phyloP scores from a whole-genome alignment of 345 rosid species.

The Syzygium oleosum region DNA sequence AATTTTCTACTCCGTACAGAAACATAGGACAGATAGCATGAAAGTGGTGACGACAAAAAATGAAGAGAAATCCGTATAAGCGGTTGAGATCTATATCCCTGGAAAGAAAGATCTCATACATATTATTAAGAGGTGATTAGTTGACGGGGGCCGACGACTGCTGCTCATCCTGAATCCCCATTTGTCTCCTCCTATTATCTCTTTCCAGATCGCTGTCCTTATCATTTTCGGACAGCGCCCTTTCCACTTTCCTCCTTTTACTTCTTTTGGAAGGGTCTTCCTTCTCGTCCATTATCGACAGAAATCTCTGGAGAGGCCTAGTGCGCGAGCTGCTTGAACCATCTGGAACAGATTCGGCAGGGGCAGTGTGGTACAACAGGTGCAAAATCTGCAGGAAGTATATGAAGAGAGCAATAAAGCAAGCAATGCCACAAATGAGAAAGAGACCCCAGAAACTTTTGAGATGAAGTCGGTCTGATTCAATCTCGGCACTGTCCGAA shows the following conservation, averaged over 20 bases:
- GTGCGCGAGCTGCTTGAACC: conserved; percentile 17
- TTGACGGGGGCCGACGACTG: background rate
- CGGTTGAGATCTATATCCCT: background rate
- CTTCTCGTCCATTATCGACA: conserved; percentile 79
- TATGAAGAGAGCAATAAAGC: conserved; percentile 57
- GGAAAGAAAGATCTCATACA: background rate
- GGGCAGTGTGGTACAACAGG: conserved; percentile 11
- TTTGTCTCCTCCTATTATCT: conserved; percentile 4
- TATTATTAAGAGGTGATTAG: background rate
- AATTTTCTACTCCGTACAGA: background rate
- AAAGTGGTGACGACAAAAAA: background rate
- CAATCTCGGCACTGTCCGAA: conserved; percentile 54
- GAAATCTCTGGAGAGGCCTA: conserved; percentile 39
- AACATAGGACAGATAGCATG: background rate
- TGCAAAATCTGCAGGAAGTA: conserved; percentile 49
- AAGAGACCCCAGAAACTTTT: conserved; percentile 88
- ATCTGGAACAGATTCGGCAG: conserved; percentile 13
- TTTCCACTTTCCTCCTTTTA: conserved; percentile 54
- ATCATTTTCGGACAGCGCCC: conserved; percentile 15
- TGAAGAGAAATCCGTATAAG: background rate
- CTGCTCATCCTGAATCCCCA: background rate
- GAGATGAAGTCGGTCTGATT: conserved; percentile 66
- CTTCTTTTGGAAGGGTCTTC: conserved; percentile 30
- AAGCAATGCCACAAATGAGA: conserved; percentile 69
- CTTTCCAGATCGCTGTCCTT: conserved; percentile 12